Conservation (phyloP, 177 flowering plant genomes). For the Vitis hybrid region DNA sequence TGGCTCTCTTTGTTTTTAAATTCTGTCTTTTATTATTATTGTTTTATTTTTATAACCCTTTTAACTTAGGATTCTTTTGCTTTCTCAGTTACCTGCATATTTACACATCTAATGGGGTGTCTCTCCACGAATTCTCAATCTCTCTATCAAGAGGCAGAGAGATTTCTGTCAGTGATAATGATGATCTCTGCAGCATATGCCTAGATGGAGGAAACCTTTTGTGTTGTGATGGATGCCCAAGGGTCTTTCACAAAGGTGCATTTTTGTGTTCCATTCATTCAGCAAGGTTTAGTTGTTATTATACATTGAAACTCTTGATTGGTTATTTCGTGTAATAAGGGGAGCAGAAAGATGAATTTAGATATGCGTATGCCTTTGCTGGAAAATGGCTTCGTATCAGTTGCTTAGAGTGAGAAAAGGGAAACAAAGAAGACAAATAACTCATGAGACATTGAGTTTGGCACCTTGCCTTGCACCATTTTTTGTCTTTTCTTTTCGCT, state of each 20-base stretch:
- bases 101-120: slow-evolving; percentile 83
- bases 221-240: slow-evolving; percentile 81
- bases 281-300: no score
- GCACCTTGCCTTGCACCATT: slow-evolving; percentile 13
- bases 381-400: no score
- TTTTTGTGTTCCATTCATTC: slow-evolving; percentile 1
- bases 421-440: no score
- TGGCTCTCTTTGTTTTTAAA: no score
- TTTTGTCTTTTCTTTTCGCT: not conserved
- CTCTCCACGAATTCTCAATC: slow-evolving; percentile 79
- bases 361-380: no score
- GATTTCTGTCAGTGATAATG: slow-evolving; percentile 54
- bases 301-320: no score
- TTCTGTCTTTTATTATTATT: no score
- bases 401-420: no score
- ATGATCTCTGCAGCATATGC: slow-evolving; percentile 81
- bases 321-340: no score
- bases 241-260: slow-evolving; percentile 66
- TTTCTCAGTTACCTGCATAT: slow-evolving; percentile 68
- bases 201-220: slow-evolving; percentile 68
- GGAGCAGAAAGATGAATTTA: no score
- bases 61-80: slow-evolving; percentile 10
- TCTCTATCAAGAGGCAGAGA: slow-evolving; percentile 47
- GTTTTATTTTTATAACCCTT: not conserved
- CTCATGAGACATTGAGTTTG: no score